Evolutionary conservation across 345 rosid species (phyloP), one percentile per base, ranked within the genome.

Genomic region (Ceriops tagal): DNA sequence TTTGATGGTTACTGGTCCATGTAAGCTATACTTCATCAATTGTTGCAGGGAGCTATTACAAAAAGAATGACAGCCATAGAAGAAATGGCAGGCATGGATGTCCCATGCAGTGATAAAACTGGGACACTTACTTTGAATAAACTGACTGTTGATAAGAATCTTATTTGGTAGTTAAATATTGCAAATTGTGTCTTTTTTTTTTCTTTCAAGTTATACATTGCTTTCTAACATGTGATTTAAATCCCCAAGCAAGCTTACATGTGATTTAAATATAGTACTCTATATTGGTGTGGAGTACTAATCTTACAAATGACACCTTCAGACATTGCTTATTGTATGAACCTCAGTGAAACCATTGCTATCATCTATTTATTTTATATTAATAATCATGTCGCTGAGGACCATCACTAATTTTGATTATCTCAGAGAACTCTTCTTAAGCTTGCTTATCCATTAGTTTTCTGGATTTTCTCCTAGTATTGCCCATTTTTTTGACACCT

Each of bases 11-110:
- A 55, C 26, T 35, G 59, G 59, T 46, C 15, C 66, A 3, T 24
- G 22, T 53, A 57, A 26, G 28, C 22, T 67, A 24, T 57, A 5
- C 8, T 57, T 55, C 21, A 5, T 22, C 9, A 8, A 69, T 60
- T 63, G 35, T 65, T 75, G 52, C 79, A 85, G 89, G 89, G 89
- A 39, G 92, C 92, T 76, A 87, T 87, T 56, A 87, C 89, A 2
- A 87, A 87, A 74, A 74, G 92, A 80, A 87, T 87, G 92, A 83
- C 92, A 11, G 92, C 92, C 28, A 87, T 87, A 51, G 89, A 87
- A 78, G 92, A 87, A 79, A 80, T 85, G 91, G 91, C 91, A 30
- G 91, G 86, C 78, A 85, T 87, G 91, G 91, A 83, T 70, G 87
- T 85, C 9, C 6, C 85, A 21, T 87, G 87, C 83, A 87, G 89